Evolutionary conservation across 164 flowering plant genomes (phyloP), one percentile per base, ranked within the genome.

Genomic region (Paratinospora sagittata): DNA sequence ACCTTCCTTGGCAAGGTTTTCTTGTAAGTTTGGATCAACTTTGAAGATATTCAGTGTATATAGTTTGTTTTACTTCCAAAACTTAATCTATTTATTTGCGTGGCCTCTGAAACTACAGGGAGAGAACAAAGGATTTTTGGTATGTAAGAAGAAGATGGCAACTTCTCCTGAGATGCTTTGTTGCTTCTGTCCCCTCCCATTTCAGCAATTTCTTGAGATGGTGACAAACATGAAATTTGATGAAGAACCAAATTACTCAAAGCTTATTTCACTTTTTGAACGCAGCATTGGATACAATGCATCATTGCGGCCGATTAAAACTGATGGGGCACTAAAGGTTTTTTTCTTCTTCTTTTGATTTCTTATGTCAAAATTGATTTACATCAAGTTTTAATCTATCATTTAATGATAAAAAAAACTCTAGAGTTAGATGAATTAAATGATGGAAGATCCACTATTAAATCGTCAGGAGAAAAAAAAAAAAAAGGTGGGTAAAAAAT

Each of bases 1-100:
- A 74, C 60, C 80, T 87, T 65, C 89, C 90, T 0, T 87, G 89
- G 90, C 90, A 87, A 79, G 89, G 89, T 37, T 79, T 77, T 68
- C 26, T 47, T 65, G 88, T 85, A 73, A 77, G 84, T 70, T 73
- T 17, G 55, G 16, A 39, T 13, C 2, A 4, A 61, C 26, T 23
- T 14, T 10, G 17, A 66, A 27, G 64, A 26, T 69, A 16, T 64
- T 64, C 66, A 30, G n/a, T 33, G 9, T 14, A 8, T 39, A 6
- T 9, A 7, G 41, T 36, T 26, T 34, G 37, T 26, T 72, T 5
- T 21, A 17, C 34, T 47, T 33, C 6, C 12, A 55, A 27, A 37
- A 24, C 61, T 23, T 55, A 23, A 55, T 55, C 26, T 21, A 19
- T 45, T 63, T 7, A 12, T 27, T 68, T 60, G 52, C 19, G 7